phyloP scores from a whole-genome alignment of 306 rosid genomes.

The Spatholobus suberectus region DNA sequence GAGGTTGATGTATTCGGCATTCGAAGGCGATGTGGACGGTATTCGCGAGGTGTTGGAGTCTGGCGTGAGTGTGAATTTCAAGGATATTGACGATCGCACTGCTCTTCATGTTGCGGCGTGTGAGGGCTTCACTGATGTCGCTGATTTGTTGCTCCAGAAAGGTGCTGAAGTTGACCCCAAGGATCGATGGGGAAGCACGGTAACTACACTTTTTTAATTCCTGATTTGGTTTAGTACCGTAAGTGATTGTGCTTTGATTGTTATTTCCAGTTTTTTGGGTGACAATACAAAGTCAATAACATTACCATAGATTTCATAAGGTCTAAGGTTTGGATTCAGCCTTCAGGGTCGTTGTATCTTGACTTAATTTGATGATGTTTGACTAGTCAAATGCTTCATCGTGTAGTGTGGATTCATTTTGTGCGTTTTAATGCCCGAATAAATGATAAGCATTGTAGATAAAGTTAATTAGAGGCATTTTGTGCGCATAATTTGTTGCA shows the following conservation, averaged over 20 bases:
- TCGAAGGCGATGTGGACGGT: conserved; percentile 85
- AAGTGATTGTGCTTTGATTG: conserved; percentile 18
- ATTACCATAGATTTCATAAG: conserved; percentile 1
- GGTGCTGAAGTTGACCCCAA: conserved; percentile 75
- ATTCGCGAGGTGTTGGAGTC: conserved; percentile 69
- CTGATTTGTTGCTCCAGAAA: conserved; percentile 69
- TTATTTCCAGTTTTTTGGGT: neutral
- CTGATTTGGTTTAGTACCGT: neutral
- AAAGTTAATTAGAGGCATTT: conserved; percentile 25
- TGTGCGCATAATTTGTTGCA: neutral
- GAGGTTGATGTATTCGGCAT: conserved; percentile 80
- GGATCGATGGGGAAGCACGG: conserved; percentile 99
- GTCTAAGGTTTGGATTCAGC: neutral
- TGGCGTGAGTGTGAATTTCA: conserved; percentile 75
- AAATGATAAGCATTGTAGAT: conserved; percentile 6
- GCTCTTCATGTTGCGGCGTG: conserved; percentile 93
- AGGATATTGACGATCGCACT: conserved; percentile 79
- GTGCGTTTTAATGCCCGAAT: neutral
- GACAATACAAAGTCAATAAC: neutral
- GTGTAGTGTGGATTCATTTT: neutral
- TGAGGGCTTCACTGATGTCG: conserved; percentile 76
- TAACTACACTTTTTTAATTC: conserved; percentile 30
- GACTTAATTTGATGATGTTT: neutral
- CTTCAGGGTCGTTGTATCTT: neutral
- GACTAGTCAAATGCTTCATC: conserved; percentile 17